These are phyloP conservation scores for Mycena pura DNA, from an alignment of 768 basidiomycete genomes.

Conservation along the genomic window DNA sequence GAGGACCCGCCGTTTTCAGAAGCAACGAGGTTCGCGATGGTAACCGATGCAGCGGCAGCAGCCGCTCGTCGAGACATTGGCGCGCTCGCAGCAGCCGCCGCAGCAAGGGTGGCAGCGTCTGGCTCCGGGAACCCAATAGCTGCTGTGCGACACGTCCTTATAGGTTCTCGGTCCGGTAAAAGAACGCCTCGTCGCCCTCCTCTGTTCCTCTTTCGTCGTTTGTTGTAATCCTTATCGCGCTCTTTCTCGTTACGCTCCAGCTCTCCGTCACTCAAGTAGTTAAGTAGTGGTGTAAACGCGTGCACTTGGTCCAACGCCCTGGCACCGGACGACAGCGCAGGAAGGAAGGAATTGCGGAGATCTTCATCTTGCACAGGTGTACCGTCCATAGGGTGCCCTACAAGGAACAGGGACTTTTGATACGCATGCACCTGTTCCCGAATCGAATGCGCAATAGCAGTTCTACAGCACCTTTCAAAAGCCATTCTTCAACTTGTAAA, in stretches of 20 bases:
- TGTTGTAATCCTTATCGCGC: conserved; percentile 90
- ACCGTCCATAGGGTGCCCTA: conserved; percentile 87
- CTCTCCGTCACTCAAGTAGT: conserved; percentile 87
- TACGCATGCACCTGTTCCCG: conserved; percentile 94
- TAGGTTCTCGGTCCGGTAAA: conserved; percentile 91
- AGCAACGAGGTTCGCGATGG: conserved; percentile 92
- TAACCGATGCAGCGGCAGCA: conserved; percentile 80
- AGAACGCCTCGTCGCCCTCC: conserved; percentile 81
- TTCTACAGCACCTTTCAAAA: conserved; percentile 53
- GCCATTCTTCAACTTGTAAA: not conserved
- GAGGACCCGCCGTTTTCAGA: conserved; percentile 80
- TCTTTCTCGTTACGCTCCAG: conserved; percentile 90
- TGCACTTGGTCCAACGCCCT: conserved; percentile 80
- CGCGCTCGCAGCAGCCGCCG: conserved; percentile 67
- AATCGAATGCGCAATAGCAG: conserved; percentile 94
- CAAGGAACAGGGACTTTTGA: conserved; percentile 89
- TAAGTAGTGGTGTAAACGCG: conserved; percentile 87
- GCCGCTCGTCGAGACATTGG: conserved; percentile 83
- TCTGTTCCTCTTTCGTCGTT: conserved; percentile 84
- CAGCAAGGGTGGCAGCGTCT: conserved; percentile 72
- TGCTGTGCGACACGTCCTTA: conserved; percentile 90
- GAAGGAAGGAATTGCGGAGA: conserved; percentile 87
- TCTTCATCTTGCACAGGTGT: conserved; percentile 86
- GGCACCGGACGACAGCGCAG: conserved; percentile 72
- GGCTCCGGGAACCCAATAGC: conserved; percentile 85